Base-by-base conservation (phyloP, 176 grass and related monocot genomes). In the Panicum miliaceum region DNA sequence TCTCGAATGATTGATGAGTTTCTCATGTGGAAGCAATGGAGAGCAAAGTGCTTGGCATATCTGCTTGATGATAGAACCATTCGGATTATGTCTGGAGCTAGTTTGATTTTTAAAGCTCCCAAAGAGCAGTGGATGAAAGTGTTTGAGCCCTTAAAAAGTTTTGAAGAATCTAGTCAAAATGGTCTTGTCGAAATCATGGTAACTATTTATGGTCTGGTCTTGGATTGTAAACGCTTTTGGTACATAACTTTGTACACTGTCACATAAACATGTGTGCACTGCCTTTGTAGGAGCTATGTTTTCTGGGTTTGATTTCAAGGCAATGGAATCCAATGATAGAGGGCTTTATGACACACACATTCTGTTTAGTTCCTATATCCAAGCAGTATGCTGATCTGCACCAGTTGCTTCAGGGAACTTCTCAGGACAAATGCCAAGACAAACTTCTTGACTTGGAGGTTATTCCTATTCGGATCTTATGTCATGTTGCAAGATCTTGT, bases 111-210 rank as follows among this genome's bases (percentile, higher is more conserved):
- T 60, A 84, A 27, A 52, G 84, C 90, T 62, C 71, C 92, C 35
- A 94, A 91, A 82, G 86, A 88, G 58, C 95, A 94, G 20, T 97
- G 92, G 90, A 85, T 88, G 63, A 73, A 79, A 70, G 76, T 97
- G 22, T 88, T 97, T 82, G 88, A 93, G 60, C 76, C 35, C 50
- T 80, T 91, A 57, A 90, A 76, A 73, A 1, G 58, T 91, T 80
- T 82, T 59, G 18, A 23, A 18, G 81, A 82, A 75, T 53, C 77
- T 34, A 41, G 12, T 68, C 80, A 78, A 16, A 87, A 79, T 51
- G 87, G 86, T 41, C 83, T 90, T 71, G 51, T 89, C 63, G 90
- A 93, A 88, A 82, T 82, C 56, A 84, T 93, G 88, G 92, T 93
- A 94, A 18, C 1, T 80, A 26, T 73, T 89, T n/a, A 20, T 78